Evolutionary conservation across 331 rosid species (phyloP).

Genomic region (Phaseolus coccineus): DNA sequence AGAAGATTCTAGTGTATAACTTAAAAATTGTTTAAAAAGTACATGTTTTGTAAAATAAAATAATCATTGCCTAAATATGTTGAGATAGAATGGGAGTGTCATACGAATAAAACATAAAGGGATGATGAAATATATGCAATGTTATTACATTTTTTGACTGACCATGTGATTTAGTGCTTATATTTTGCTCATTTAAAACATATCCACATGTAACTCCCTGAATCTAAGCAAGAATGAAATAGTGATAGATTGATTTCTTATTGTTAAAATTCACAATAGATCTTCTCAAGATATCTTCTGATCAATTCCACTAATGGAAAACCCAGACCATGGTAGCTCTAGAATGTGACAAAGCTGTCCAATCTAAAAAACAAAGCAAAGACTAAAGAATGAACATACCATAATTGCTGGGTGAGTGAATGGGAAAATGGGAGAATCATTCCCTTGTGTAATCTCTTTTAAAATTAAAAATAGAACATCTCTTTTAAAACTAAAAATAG

Average conservation of each 20-base stretch:
- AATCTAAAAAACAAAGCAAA: neutral
- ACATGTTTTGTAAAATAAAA: neutral
- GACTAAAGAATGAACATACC: neutral
- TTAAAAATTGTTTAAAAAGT: neutral
- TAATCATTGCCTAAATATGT: neutral
- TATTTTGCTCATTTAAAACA: neutral
- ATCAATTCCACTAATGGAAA: neutral
- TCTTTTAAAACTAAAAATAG: neutral
- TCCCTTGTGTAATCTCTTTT: neutral
- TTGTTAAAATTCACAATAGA: neutral
- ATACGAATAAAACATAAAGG: neutral
- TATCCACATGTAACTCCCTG: neutral
- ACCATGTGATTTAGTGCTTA: slow-evolving; percentile 10
- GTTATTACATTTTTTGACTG: neutral
- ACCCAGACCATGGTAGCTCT: neutral
- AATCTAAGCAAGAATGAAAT: slow-evolving; percentile 11
- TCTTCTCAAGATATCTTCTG: neutral
- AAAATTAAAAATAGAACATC: neutral
- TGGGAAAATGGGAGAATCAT: neutral
- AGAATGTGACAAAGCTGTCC: slow-evolving; percentile 7
- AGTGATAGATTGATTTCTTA: neutral
- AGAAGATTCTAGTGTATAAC: slow-evolving; percentile 9
- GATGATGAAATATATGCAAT: neutral
- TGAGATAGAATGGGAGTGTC: neutral
- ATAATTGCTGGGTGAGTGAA: neutral